Percentiles rank a stretch among this genome's conserved stretches.
These are phyloP conservation scores for Naumovozyma castellii DNA, from an alignment of 805 yeast genomes.

Conservation along the genomic window DNA sequence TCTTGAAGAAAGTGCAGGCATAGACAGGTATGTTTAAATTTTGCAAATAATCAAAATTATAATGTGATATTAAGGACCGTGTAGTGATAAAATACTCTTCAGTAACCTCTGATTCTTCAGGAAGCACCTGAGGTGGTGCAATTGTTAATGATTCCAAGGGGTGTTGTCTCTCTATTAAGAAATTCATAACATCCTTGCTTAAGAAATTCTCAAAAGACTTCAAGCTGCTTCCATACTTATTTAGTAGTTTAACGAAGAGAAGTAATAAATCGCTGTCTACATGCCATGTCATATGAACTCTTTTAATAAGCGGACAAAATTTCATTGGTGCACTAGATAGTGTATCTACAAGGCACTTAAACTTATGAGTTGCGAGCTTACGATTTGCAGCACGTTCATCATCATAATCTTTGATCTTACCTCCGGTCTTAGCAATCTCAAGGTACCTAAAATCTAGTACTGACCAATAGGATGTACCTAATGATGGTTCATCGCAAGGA, in stretches of 20 bases:
- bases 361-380: slow-evolving; percentile 9
- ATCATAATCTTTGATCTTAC: slow-evolving; percentile 1
- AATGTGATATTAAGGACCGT: slow-evolving; percentile 7
- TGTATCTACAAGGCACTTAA: slow-evolving; percentile 16
- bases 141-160: slow-evolving; percentile 18
- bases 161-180: too few species aligned
- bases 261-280: slow-evolving; percentile 11
- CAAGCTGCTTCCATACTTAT: slow-evolving; percentile 12
- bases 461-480: slow-evolving; percentile 25
- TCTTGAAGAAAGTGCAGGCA: slow-evolving; percentile 17
- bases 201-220: slow-evolving; percentile 20
- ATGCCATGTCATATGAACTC: slow-evolving; percentile 28
- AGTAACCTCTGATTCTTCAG: slow-evolving; percentile 11
- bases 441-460: slow-evolving; percentile 11
- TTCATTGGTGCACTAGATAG: slow-evolving; percentile 9
- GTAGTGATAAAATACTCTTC: slow-evolving; percentile 9
- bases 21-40: slow-evolving; percentile 21
- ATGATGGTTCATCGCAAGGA: slow-evolving; percentile 19
- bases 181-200: slow-evolving; percentile 10
- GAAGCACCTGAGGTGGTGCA: slow-evolving; percentile 21
- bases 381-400: not conserved
- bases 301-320: slow-evolving; percentile 16
- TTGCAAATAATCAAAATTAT: slow-evolving; percentile 15
- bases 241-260: slow-evolving; percentile 12
- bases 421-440: slow-evolving; percentile 1